Conservation (phyloP, 306 rosid genomes). For the Canavalia ensiformis region DNA sequence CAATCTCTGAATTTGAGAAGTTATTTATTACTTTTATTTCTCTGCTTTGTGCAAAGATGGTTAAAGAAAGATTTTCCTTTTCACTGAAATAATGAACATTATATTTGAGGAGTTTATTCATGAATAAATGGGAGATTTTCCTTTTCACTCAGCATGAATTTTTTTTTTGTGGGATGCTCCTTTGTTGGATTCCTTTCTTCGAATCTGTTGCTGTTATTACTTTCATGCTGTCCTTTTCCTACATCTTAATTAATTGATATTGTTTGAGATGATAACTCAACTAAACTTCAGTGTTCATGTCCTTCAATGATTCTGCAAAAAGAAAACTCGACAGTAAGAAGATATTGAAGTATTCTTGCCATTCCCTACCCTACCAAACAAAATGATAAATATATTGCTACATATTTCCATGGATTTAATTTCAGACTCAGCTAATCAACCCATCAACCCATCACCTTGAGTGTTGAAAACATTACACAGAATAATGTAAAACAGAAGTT, state of each 20-base stretch:
- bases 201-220: conserved; percentile 16
- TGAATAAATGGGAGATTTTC: background rate
- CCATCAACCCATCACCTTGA: background rate
- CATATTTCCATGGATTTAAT: conserved; percentile 26
- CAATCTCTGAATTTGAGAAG: conserved; percentile 31
- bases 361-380: background rate
- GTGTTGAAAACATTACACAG: background rate
- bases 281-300: background rate
- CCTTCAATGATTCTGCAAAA: background rate
- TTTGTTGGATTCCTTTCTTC: background rate
- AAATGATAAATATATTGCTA: conserved; percentile 8
- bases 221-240: conserved; percentile 11
- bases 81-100: conserved; percentile 15
- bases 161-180: conserved; percentile 8
- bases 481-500: background rate
- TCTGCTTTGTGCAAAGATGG: conserved; percentile 1
- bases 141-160: conserved; percentile 7
- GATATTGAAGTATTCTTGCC: background rate
- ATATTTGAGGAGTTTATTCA: conserved; percentile 19
- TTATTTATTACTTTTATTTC: conserved; percentile 27
- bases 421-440: conserved; percentile 25
- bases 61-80: conserved; percentile 19
- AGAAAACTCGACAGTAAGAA: background rate
- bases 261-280: conserved; percentile 16
- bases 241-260: conserved; percentile 19